phyloP scores from a whole-genome alignment of 1,139 yeast species.

The Sugiyamaella xylanicola region DNA sequence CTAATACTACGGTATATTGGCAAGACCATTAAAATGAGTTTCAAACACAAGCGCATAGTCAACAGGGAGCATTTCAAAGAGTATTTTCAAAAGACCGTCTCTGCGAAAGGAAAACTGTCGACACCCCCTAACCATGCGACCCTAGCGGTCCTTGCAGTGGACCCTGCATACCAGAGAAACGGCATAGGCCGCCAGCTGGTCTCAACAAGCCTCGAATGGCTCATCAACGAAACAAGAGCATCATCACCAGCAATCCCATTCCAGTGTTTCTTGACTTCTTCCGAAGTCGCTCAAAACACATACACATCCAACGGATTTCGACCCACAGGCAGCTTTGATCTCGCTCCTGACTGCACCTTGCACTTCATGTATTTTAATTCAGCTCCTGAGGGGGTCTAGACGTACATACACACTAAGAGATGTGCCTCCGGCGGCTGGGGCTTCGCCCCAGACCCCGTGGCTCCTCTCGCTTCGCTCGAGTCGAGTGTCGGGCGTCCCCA shows the following conservation, averaged over 20 bases:
- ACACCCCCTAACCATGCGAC: background rate
- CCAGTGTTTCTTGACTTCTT: conserved; percentile 7
- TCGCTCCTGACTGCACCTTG: background rate
- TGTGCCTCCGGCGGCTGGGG: too few relatives aligned
- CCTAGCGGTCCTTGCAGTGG: conserved; percentile 22
- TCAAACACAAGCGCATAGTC: conserved; percentile 2
- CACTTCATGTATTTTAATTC: conserved; percentile 50
- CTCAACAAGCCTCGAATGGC: conserved; percentile 51
- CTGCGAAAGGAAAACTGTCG: conserved; percentile 2
- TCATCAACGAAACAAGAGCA: background rate
- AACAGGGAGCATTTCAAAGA: conserved; percentile 6
- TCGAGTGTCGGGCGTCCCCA: background rate
- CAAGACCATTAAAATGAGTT: background rate
- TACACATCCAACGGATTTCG: conserved; percentile 7
- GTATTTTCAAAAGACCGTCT: conserved; percentile 7
- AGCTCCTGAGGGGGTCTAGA: background rate
- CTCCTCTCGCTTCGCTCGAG: background rate
- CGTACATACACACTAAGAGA: too few relatives aligned
- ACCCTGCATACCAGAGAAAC: conserved; percentile 19
- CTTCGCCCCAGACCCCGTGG: too few relatives aligned
- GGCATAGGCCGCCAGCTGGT: conserved; percentile 23
- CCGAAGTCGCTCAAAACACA: conserved; percentile 2
- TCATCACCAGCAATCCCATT: background rate
- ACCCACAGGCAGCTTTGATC: background rate
- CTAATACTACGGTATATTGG: background rate